A percentile compares a stretch with the other conserved stretches of the same genome.
phyloP scores from a whole-genome alignment of 1,139 yeast species.

The Nakaseomyces uthaithaninus region DNA sequence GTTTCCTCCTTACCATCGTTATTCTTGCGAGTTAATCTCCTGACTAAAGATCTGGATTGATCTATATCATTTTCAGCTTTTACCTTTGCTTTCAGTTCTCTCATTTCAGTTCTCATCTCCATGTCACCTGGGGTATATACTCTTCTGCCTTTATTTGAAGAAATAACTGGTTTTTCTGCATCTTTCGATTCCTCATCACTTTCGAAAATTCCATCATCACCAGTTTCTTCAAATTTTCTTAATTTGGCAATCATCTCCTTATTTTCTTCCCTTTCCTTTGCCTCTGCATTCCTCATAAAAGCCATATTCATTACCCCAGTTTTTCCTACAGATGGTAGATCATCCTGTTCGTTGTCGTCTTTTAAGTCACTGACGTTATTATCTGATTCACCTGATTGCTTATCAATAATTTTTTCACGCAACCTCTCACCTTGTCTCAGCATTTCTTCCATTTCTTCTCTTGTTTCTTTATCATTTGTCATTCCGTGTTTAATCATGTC shows the following conservation, averaged over 20 bases:
- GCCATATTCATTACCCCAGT: conserved; percentile 86
- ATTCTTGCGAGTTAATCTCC: conserved; percentile 31
- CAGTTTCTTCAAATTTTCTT: conserved; percentile 40
- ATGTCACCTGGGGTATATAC: conserved; percentile 67
- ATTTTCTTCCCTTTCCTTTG: conserved; percentile 50
- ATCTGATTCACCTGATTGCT: conserved; percentile 41
- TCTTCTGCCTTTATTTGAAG: conserved; percentile 70
- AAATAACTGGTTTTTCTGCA: conserved; percentile 37
- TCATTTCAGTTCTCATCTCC: conserved; percentile 38
- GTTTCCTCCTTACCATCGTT: conserved; percentile 8
- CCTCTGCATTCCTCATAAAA: conserved; percentile 85
- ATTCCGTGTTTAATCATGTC: conserved; percentile 85
- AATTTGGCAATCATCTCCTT: conserved; percentile 45
- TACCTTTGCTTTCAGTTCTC: conserved; percentile 34
- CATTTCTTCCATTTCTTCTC: conserved; percentile 93
- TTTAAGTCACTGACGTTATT: conserved; percentile 44
- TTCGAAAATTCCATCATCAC: conserved; percentile 34
- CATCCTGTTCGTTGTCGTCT: conserved; percentile 34
- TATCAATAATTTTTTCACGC: conserved; percentile 66
- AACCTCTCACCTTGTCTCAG: conserved; percentile 76
- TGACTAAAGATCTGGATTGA: conserved; percentile 41
- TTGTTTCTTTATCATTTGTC: conserved; percentile 72
- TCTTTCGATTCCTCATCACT: conserved; percentile 32
- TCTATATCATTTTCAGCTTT: conserved; percentile 50
- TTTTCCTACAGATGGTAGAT: conserved; percentile 52